Conservation (phyloP, 805 yeast species). For the Yamadazyma paraphyllophila region DNA sequence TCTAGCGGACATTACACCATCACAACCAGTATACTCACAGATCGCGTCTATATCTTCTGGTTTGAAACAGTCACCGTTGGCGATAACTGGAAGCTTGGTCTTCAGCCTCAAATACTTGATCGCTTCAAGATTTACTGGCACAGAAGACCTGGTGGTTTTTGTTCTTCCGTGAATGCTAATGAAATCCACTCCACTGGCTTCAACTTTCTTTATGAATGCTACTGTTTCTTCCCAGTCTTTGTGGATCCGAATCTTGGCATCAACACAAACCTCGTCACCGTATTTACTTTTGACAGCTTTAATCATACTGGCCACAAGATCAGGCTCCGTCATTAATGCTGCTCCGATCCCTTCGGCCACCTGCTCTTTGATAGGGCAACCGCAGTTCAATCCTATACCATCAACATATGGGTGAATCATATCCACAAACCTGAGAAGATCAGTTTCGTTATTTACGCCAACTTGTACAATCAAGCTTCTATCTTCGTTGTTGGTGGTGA, state of each 20-base stretch:
- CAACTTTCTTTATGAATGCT: conserved; percentile 68
- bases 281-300: conserved; percentile 72
- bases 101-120: conserved; percentile 60
- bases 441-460: conserved; percentile 83
- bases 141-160: conserved; percentile 76
- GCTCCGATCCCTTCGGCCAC: conserved; percentile 96
- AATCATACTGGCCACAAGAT: conserved; percentile 80
- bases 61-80: conserved; percentile 91
- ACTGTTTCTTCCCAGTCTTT: conserved; percentile 69
- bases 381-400: conserved; percentile 94
- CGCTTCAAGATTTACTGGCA: conserved; percentile 81
- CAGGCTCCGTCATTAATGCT: conserved; percentile 83
- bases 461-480: conserved; percentile 81
- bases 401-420: conserved; percentile 90
- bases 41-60: conserved; percentile 64
- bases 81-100: conserved; percentile 78
- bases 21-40: conserved; percentile 65
- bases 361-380: conserved; percentile 95
- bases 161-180: conserved; percentile 95
- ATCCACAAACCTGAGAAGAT: conserved; percentile 76
- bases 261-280: conserved; percentile 71
- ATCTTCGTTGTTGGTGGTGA: conserved; percentile 73
- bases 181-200: conserved; percentile 87
- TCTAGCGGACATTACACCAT: conserved; percentile 95
- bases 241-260: conserved; percentile 91